Percentiles rank a stretch among this genome's conserved stretches.
Conservation (phyloP, 805 yeast genomes). For the Candida schatavii region DNA sequence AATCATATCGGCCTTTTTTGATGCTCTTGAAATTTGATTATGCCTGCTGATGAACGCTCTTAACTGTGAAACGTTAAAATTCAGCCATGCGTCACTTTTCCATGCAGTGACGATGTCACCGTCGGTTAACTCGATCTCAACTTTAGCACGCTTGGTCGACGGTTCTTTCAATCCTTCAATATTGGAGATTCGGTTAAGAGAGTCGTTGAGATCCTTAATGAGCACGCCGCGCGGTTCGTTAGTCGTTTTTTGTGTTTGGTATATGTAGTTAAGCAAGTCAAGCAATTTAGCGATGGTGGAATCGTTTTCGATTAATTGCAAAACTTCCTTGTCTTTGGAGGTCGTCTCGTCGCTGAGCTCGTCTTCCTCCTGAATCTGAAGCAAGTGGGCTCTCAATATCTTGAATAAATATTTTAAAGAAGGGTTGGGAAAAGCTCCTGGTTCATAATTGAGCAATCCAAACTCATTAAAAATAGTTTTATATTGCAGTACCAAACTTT, state of each 20-base stretch:
- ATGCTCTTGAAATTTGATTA: conserved; percentile 30
- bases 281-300: conserved; percentile 13
- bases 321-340: not conserved
- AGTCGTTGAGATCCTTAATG: not conserved
- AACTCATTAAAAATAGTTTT: conserved; percentile 35
- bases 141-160: not conserved
- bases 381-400: conserved; percentile 58
- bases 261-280: conserved; percentile 10
- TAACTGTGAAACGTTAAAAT: conserved; percentile 43
- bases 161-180: not conserved
- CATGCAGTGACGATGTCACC: conserved; percentile 42
- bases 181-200: conserved; percentile 3
- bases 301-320: conserved; percentile 17
- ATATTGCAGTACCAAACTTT: conserved; percentile 18
- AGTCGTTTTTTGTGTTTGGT: not conserved
- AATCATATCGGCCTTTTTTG: conserved; percentile 42
- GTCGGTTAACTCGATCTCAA: conserved; percentile 23
- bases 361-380: conserved; percentile 48
- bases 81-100: conserved; percentile 31
- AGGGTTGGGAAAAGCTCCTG: conserved; percentile 63
- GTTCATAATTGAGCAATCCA: conserved; percentile 48
- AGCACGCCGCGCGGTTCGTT: not conserved
- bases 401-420: conserved; percentile 64
- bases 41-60: conserved; percentile 36
- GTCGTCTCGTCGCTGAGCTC: conserved; percentile 15